Evolutionary conservation across 306 rosid genomes (phyloP).

Genomic region (Lagenaria siceraria): DNA sequence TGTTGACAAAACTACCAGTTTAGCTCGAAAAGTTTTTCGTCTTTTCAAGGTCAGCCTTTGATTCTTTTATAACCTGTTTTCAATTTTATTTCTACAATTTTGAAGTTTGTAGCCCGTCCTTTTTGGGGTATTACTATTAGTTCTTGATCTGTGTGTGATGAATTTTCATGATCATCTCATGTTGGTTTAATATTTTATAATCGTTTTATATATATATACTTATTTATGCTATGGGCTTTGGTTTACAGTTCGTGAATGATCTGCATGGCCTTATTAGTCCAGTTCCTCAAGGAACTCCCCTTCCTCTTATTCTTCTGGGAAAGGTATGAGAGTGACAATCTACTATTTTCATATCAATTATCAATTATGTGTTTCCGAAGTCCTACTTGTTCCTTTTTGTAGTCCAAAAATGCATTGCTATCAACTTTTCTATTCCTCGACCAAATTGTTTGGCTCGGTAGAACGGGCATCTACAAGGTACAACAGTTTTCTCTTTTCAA

Average conservation of each 20-base stretch:
- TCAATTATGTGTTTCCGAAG: background rate
- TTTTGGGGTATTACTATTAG: background rate
- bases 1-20: constrained; percentile 88
- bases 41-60: constrained; percentile 72
- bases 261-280: constrained; percentile 80
- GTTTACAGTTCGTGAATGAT: constrained; percentile 62
- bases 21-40: constrained; percentile 96
- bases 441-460: constrained; percentile 94
- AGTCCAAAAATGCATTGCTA: constrained; percentile 82
- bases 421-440: constrained; percentile 92
- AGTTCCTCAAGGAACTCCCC: constrained; percentile 70
- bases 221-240: background rate
- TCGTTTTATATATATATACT: background rate
- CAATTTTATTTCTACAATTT: background rate
- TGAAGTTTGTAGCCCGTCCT: background rate
- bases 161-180: background rate
- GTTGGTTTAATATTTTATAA: background rate
- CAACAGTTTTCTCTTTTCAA: background rate
- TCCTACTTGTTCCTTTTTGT: constrained; percentile 6
- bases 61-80: background rate
- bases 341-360: background rate
- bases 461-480: constrained; percentile 75
- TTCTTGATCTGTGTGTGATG: background rate
- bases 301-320: constrained; percentile 63
- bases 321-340: constrained; percentile 33